A percentile compares a stretch with the other conserved stretches of the same genome.
Conservation (phyloP, 495 filamentous ascomycete genomes). For the Penicillium manginii region DNA sequence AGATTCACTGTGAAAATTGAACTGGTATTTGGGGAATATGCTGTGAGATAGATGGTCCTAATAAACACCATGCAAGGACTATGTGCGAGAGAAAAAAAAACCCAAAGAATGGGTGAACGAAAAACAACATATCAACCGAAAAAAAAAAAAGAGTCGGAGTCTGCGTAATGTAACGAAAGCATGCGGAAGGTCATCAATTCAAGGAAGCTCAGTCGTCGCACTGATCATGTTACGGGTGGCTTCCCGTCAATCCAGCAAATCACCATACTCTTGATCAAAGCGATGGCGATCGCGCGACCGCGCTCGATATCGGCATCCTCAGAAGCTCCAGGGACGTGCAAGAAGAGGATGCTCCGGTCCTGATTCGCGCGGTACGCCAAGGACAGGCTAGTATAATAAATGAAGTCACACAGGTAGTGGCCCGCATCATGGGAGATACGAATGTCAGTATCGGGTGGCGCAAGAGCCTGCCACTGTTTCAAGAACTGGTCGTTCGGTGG, state of each 20-base stretch:
- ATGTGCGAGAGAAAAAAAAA: constrained; percentile 4
- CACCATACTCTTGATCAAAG: constrained; percentile 70
- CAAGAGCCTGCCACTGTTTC: constrained; percentile 37
- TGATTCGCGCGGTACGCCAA: constrained; percentile 51
- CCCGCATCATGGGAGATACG: constrained; percentile 76
- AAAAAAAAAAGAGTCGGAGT: no score
- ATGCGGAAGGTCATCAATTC: no score
- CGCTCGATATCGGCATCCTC: constrained; percentile 56
- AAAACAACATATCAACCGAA: constrained; percentile 11
- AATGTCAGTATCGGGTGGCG: constrained; percentile 52
- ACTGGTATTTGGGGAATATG: constrained; percentile 1
- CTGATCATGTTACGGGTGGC: not conserved
- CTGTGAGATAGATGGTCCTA: not conserved
- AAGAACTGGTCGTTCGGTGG: constrained; percentile 41
- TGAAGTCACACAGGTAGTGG: constrained; percentile 84
- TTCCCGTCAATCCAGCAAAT: constrained; percentile 47
- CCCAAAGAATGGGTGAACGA: not conserved
- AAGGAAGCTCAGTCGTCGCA: no score
- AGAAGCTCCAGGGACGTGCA: constrained; percentile 73
- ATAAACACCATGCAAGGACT: constrained; percentile 10
- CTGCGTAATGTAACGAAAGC: no score
- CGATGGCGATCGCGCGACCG: constrained; percentile 67
- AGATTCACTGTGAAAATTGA: not conserved
- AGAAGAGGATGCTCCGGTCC: constrained; percentile 67
- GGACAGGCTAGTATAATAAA: constrained; percentile 76